These are phyloP conservation scores for Dendrobium chrysotoxum DNA, from an alignment of 106 monocot species.

Conservation along the genomic window DNA sequence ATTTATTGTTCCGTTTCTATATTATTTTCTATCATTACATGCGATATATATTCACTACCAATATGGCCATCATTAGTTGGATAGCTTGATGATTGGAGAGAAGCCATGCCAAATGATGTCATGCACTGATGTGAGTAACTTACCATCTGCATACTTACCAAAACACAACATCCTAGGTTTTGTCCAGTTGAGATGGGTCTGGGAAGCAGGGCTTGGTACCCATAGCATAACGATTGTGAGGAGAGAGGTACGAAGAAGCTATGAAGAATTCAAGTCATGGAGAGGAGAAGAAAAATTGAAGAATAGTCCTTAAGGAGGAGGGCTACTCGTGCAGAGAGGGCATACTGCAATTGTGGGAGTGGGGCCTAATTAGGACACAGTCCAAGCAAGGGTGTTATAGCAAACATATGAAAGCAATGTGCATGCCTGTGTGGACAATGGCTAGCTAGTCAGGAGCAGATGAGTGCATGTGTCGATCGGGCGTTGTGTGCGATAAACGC, in stretches of 20 bases:
- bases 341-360: not conserved
- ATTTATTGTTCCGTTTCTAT: not conserved
- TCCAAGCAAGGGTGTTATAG: not conserved
- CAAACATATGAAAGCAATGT: not conserved
- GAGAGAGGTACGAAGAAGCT: not conserved
- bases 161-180: no score
- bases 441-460: not conserved
- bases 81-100: no score
- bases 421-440: not conserved
- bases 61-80: no score
- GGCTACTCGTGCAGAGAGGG: not conserved
- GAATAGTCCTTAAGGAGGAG: not conserved
- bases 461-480: not conserved
- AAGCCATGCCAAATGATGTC: no score
- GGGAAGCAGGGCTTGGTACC: no score
- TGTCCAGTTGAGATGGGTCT: no score
- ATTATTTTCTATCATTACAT: not conserved
- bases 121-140: no score
- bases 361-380: not conserved
- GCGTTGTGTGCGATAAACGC: no score
- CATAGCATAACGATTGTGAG: not conserved
- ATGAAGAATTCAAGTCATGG: not conserved
- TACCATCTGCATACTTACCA: no score
- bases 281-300: not conserved
- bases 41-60: no score